Evolutionary conservation across 495 filamentous ascomycete species (phyloP).

Genomic region (Tuber aestivum): DNA sequence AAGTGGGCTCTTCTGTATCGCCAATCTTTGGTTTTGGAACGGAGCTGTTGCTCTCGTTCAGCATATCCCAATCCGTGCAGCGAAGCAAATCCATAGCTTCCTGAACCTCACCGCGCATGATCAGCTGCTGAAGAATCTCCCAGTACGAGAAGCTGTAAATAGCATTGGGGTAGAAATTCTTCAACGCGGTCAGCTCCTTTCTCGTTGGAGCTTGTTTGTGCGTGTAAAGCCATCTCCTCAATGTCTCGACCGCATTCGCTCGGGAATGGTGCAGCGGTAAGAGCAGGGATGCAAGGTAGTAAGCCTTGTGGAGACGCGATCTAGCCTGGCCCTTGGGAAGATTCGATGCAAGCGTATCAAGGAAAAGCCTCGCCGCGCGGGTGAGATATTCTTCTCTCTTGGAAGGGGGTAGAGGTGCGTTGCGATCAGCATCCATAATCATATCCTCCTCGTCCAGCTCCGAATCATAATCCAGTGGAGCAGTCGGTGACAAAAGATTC

Average conservation of each 20-base stretch:
- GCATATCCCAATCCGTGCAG: constrained; percentile 29
- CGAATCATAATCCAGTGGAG: constrained; percentile 18
- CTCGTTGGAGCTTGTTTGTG: constrained; percentile 29
- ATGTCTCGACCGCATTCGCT: constrained; percentile 32
- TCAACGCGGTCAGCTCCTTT: constrained; percentile 27
- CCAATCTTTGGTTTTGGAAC: constrained; percentile 10
- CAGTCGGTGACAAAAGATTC: constrained; percentile 14
- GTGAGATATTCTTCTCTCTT: constrained; percentile 23
- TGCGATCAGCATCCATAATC: constrained; percentile 32
- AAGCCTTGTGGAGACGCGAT: constrained; percentile 33
- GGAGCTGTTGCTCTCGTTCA: constrained; percentile 25
- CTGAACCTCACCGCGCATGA: constrained; percentile 36
- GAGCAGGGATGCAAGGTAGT: constrained; percentile 33
- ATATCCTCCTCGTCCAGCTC: constrained; percentile 29
- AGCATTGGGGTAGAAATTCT: constrained; percentile 35
- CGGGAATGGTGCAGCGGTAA: constrained; percentile 38
- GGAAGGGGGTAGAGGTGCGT: constrained; percentile 10
- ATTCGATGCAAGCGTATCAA: constrained; percentile 22
- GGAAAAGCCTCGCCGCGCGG: constrained; percentile 26
- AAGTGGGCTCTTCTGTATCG: constrained; percentile 6
- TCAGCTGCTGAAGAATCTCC: constrained; percentile 27
- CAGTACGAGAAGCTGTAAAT: constrained; percentile 29
- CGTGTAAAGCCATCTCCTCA: constrained; percentile 38
- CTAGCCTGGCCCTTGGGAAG: constrained; percentile 25
- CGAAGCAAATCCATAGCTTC: constrained; percentile 30